Evolutionary conservation across 2,329 filamentous ascomycete genomes (phyloP).

Genomic region (Graphilbum fragrans): DNA sequence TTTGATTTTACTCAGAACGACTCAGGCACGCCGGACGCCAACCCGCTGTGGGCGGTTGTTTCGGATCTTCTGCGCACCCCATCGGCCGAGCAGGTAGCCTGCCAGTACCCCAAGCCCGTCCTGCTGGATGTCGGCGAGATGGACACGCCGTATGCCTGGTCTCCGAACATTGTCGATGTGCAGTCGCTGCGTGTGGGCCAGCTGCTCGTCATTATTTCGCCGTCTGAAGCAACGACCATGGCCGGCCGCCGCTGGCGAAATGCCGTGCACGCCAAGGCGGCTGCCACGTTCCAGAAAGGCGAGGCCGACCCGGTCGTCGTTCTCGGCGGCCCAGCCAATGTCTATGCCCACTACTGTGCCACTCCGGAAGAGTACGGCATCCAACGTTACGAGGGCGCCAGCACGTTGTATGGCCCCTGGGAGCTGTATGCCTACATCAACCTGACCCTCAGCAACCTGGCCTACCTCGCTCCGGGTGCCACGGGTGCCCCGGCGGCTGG

Average conservation of each 20-base stretch:
- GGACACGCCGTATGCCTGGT: slow-evolving; percentile 66
- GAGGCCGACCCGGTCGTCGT: slow-evolving; percentile 57
- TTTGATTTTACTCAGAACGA: slow-evolving; percentile 89
- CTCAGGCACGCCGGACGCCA: slow-evolving; percentile 54
- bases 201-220: slow-evolving; percentile 71
- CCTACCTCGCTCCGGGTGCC: slow-evolving; percentile 44
- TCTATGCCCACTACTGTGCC: slow-evolving; percentile 73
- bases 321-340: slow-evolving; percentile 80
- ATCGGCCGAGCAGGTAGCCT: slow-evolving; percentile 53
- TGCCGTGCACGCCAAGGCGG: slow-evolving; percentile 45
- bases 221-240: slow-evolving; percentile 87
- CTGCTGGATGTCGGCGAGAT: slow-evolving; percentile 78
- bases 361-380: slow-evolving; percentile 65
- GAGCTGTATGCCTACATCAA: slow-evolving; percentile 83
- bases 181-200: slow-evolving; percentile 76
- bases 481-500: slow-evolving; percentile 35
- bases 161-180: slow-evolving; percentile 79
- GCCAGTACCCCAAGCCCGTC: slow-evolving; percentile 73
- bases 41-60: slow-evolving; percentile 68
- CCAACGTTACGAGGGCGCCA: slow-evolving; percentile 79
- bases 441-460: slow-evolving; percentile 60
- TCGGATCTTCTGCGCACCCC: slow-evolving; percentile 59
- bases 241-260: slow-evolving; percentile 74
- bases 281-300: slow-evolving; percentile 22
- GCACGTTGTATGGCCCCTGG: slow-evolving; percentile 74